Conservation (phyloP, 2,329 filamentous ascomycete species). For the Fusarium sp. region DNA sequence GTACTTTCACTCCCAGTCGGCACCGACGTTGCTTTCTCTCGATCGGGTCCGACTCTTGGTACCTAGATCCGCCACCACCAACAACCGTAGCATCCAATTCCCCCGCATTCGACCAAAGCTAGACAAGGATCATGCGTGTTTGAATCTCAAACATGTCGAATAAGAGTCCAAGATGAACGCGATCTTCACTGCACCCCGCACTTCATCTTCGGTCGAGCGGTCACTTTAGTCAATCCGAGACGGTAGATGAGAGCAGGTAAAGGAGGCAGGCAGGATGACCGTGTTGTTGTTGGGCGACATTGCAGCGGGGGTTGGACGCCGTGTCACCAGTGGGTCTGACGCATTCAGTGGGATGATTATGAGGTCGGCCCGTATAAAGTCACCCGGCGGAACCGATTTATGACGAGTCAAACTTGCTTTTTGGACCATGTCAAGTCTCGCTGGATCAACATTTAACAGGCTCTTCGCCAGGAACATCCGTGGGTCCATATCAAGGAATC, state of each 20-base stretch:
- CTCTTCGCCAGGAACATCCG: conserved; percentile 2
- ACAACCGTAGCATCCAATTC: not conserved
- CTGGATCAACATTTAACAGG: not conserved
- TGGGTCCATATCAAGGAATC: not conserved
- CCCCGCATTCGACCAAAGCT: conserved; percentile 14
- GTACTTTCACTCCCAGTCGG: not conserved
- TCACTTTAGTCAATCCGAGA: not conserved
- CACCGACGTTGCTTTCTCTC: not conserved
- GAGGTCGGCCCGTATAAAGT: conserved; percentile 22
- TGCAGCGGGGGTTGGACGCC: conserved; percentile 13
- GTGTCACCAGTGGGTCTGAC: conserved; percentile 32
- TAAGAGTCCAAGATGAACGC: not conserved
- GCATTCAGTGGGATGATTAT: conserved; percentile 24
- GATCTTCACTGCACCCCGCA: conserved; percentile 30
- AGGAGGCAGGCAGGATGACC: not conserved
- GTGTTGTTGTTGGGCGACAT: not conserved
- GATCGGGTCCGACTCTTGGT: conserved; percentile 1
- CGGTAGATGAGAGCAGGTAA: not conserved
- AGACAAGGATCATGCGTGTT: conserved; percentile 1
- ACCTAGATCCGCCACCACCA: not conserved
- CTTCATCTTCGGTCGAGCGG: conserved; percentile 3
- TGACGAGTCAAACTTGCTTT: not conserved
- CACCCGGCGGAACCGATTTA: not conserved
- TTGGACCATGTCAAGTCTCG: conserved; percentile 7
- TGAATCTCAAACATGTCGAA: conserved; percentile 14